Base-by-base conservation (phyloP, 208 protist species). In the Vickermania spadyakhi region DNA sequence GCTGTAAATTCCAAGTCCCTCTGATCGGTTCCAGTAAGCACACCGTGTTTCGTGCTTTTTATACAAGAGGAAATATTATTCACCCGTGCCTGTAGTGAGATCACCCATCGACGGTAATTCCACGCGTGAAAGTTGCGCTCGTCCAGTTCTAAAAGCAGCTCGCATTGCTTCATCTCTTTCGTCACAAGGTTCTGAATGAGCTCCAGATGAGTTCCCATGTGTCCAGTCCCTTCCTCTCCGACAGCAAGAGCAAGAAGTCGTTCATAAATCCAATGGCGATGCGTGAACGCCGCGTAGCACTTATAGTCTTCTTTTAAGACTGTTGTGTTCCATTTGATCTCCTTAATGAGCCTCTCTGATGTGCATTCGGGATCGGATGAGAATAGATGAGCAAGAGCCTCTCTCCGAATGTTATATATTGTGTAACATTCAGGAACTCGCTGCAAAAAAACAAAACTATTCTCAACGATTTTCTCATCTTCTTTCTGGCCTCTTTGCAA, bases 71-170 rank as follows among this genome's bases (percentile, higher is more conserved):
- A n/a, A 21, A 21, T 13, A 42, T 28, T 25, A 27, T 30, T 5
- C 14, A 26, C 18, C 18, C 36, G 7, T 28, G 4, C 55, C 5
- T 59, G 11, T 21, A 55, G 13, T 7, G 21, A 5, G 31, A 76
- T 28, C 13, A 77, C 69, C 75, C 81, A 90, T 2, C 84, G 79
- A 0, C 89, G 82, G 61, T 94, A 87, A 50, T 89, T 89, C 87
- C 89, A 96, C 0, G 68, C 79, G 66, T 96, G 89, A 60, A 96
- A 96, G 67, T 96, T 96, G 45, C 89, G 84, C 70, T 93, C 89
- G 55, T 96, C 89, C 7, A 83, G 50, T 31, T 77, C 65, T 26
- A 96, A 72, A 31, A 93, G 68, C 64, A 68, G 31, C 58, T 92
- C 81, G 31, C 82, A 89, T 63, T 91, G 75, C 5, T 63, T 56